Evolutionary conservation across 306 rosid species (phyloP), one percentile per base, ranked within the genome.

Genomic region (Quercus wislizeni): DNA sequence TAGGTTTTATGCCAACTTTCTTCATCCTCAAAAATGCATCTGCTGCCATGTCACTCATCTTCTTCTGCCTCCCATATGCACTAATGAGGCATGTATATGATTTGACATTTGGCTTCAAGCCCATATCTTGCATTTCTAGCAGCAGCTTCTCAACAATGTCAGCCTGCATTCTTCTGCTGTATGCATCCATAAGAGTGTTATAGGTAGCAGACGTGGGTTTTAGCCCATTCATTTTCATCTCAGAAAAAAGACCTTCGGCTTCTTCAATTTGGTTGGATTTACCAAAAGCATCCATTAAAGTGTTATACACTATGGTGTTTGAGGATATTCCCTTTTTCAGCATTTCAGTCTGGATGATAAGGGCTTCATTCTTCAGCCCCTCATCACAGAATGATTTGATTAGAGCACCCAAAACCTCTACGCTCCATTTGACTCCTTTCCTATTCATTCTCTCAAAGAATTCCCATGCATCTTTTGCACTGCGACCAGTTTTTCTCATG

Each of bases 21-120:
- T 86, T 88, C 99, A 94, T 94, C 89, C 89, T 92, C 86, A 91
- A 79, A 83, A 92, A 92, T 46, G 95, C 94, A 85, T 90, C 90
- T 4, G 92, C 93, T 25, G 99, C 99, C 95, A 90, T 81, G 89
- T 92, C 97, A 67, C 92, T 88, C 93, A 85, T 86, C 20, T 82
- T 78, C 80, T 85, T 94, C 85, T 83, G 86, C 88, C 84, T 90
- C 56, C 97, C 99, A 74, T 94, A 94, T 5, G 97, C 99, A 83
- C 92, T 88, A 72, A 94, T 87, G 25, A 92, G 88, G 82, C 93
- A 90, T 41, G 99, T 88, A 81, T 88, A 94, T 27, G 97, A 91
- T 80, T 85, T 87, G 31, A 80, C 95, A 81, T 90, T 89, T 28
- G 97, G 97, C 75, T 78, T 85, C 88, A 94, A 83, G 69, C 97